Conservation (phyloP, 371 early-diverging fungal species). For the Capillidium heterosporum region DNA sequence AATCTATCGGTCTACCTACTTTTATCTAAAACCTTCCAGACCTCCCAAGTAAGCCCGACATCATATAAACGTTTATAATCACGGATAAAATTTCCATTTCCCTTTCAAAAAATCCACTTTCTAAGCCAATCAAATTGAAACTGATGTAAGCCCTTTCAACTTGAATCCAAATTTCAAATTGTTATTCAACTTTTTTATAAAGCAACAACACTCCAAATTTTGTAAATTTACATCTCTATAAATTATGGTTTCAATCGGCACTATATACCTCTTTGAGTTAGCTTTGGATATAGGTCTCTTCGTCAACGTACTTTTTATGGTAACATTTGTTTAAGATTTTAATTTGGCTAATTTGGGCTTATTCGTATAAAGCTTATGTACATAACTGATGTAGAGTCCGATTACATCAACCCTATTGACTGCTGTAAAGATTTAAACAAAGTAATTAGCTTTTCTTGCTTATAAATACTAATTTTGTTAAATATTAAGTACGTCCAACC, state of each 20-base stretch:
- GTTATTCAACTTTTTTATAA: too few species aligned
- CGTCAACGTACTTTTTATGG: background rate
- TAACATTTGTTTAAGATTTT: background rate
- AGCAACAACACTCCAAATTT: background rate
- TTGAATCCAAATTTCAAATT: too few species aligned
- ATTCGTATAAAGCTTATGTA: background rate
- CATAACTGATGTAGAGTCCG: slow-evolving; percentile 81
- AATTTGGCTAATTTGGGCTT: too few species aligned
- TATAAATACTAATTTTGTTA: background rate
- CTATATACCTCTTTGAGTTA: background rate
- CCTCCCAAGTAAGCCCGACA: too few species aligned
- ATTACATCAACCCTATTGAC: slow-evolving; percentile 97
- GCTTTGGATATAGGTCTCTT: background rate
- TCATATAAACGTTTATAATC: too few species aligned
- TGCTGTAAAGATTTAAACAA: slow-evolving; percentile 88
- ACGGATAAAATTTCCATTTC: too few species aligned
- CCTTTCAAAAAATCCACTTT: too few species aligned
- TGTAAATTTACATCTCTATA: background rate
- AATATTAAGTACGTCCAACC: slow-evolving; percentile 75
- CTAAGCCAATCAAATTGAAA: too few species aligned
- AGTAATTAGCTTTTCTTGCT: slow-evolving; percentile 22
- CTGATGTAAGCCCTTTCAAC: too few species aligned
- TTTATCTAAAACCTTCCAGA: too few species aligned
- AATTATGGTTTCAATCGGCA: background rate
- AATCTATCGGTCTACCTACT: too few species aligned